Conservation (phyloP, 306 rosid genomes). For the Nissolia schottii region DNA sequence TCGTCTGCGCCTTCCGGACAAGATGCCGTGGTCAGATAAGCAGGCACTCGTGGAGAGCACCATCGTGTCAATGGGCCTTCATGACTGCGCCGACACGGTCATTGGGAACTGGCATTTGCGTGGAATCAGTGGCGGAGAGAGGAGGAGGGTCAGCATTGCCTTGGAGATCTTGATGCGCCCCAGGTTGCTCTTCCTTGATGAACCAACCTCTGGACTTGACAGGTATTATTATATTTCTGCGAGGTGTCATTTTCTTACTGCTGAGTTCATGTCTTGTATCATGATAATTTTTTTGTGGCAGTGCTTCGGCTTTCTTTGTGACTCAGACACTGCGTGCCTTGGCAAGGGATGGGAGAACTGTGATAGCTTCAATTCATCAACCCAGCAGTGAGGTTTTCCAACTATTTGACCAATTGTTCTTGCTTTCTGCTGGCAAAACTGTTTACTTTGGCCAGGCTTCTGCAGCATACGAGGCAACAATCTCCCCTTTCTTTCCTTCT, state of each 20-base stretch:
- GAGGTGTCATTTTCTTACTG: too few relatives aligned
- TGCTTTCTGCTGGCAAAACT: slow-evolving; percentile 94
- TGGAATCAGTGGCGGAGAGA: slow-evolving; percentile 97
- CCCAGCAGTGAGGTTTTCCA: slow-evolving; percentile 99
- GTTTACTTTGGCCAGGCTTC: slow-evolving; percentile 91
- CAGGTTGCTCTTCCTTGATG: slow-evolving; percentile 88
- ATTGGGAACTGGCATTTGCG: slow-evolving; percentile 96
- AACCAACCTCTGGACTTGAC: slow-evolving; percentile 96
- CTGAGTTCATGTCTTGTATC: background rate
- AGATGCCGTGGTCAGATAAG: slow-evolving; percentile 72
- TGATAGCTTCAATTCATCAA: slow-evolving; percentile 94
- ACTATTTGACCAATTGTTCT: slow-evolving; percentile 79
- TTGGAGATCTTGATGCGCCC: slow-evolving; percentile 92
- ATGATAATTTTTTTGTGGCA: slow-evolving; percentile 38
- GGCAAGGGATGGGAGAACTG: slow-evolving; percentile 91
- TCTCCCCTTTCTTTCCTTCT: background rate
- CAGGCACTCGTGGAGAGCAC: slow-evolving; percentile 75
- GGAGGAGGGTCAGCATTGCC: slow-evolving; percentile 93
- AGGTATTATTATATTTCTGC: too few relatives aligned
- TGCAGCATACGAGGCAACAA: slow-evolving; percentile 76
- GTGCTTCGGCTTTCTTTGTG: slow-evolving; percentile 98
- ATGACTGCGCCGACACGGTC: slow-evolving; percentile 92
- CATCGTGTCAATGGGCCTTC: slow-evolving; percentile 88
- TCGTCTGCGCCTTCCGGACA: slow-evolving; percentile 65
- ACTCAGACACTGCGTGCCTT: slow-evolving; percentile 84